Base-by-base conservation (phyloP, 75 land plant genomes). In the Picea sitchensis region DNA sequence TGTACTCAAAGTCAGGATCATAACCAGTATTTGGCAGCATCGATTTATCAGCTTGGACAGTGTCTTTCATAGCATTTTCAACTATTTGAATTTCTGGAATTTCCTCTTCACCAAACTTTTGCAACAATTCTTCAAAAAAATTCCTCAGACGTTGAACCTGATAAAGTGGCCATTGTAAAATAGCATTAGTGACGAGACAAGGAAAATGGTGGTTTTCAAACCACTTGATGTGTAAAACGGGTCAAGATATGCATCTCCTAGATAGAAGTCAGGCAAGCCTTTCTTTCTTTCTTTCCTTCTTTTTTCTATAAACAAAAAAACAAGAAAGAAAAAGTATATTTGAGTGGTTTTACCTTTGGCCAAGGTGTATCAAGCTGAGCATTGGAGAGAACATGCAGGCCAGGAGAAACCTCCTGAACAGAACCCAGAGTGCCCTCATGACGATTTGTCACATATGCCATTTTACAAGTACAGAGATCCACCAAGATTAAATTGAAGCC, bases 401-500 rank as follows among this genome's bases (percentile, higher is more conserved):
- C 99, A 23, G 91, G 91, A 62, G 87, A 83, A 67, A 96, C 92
- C 57, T 90, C 80, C 38, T 81, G 76, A 21, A 88, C 79, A 34
- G 59, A 75, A 21, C 72, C 32, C 9, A 79, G 69, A 47, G 71
- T 81, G 26, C 87, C 94, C 71, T 78, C 78, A 51, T 85, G 87
- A 68, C 99, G 82, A 76, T 97, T 94, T 36, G 98, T 88, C 34
- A 92, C 74, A 76, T 90, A 97, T 3, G 92, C 87, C 94, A 90
- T 93, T 68, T 81, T 83, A 59, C 86, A 83, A 36, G 81, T 57
- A 36, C 83, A 65, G n/a, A 95, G 59, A 84, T 96, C 99, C 32
- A 91, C 91, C 61, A 95, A 60, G 18, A 97, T 82, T 56, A 97
- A 85, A 84, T 97, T 97, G 65, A 97, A 97, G 3, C 99, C 99